A percentile compares a stretch with the other conserved stretches of the same genome.
Evolutionary conservation across 352 stramenopile genomes (phyloP).

Genomic region (Globisporangium cystogenes): DNA sequence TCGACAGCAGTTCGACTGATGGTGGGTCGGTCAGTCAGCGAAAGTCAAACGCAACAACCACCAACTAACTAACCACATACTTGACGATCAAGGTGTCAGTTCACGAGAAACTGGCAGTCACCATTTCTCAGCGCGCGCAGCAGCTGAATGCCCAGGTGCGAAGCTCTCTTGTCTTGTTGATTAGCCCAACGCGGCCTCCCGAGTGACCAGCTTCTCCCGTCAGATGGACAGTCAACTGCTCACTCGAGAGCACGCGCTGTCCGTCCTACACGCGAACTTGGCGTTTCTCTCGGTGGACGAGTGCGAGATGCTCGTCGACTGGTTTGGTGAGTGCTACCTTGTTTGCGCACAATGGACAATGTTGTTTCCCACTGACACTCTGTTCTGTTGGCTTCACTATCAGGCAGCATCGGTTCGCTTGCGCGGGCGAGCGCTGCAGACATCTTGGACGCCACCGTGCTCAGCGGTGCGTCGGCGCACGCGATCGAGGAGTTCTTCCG

Average conservation of each 20-base stretch:
- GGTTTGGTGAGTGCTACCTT: conserved; percentile 40
- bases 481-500: conserved; percentile 72
- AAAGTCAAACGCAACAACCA: background rate
- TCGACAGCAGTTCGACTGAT: conserved; percentile 38
- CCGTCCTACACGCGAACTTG: conserved; percentile 42
- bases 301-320: conserved; percentile 73
- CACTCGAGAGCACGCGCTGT: conserved; percentile 37
- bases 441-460: conserved; percentile 57
- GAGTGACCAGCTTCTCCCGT: background rate
- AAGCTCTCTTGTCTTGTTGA: background rate
- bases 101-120: conserved; percentile 45
- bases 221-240: conserved; percentile 50
- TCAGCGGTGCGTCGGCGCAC: conserved; percentile 46
- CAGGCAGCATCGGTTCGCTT: conserved; percentile 48
- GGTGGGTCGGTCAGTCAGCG: conserved; percentile 22
- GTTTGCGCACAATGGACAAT: background rate
- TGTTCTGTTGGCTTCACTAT: background rate
- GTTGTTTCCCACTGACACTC: background rate
- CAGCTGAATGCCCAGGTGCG: conserved; percentile 34
- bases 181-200: no score
- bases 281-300: conserved; percentile 52
- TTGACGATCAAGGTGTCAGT: conserved; percentile 30
- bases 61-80: background rate
- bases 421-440: conserved; percentile 38
- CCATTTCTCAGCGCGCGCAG: conserved; percentile 38